Evolutionary conservation across 441 rosid species (phyloP), one percentile per base, ranked within the genome.

Genomic region (Adansonia madagascariensis): DNA sequence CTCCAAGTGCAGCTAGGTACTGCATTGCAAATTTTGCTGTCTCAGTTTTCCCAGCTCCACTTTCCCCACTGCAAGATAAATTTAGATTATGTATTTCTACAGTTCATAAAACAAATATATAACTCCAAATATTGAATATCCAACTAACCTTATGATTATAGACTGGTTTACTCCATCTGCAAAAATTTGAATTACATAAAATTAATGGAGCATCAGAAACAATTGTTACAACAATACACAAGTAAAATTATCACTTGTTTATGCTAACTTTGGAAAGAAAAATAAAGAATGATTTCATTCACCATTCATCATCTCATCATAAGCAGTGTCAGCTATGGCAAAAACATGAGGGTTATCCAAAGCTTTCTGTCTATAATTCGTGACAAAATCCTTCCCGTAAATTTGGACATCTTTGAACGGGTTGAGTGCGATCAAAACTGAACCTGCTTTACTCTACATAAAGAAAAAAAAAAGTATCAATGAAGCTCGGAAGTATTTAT

Each of bases 41-140:
- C 89, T 97, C 99, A 7, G 99, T 97, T 88, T 97, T 97, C 66
- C 98, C 99, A 79, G 99, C 89, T 74, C 99, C 99, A 83, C 98
- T 93, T 90, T 92, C 99, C 74, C 99, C 99, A 82, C 99, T 97
- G 89, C 66, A 82, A 79, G 81, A 75, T 20, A 75, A 80, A 69
- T 44, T 47, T 39, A 14, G 71, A 73, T 15, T 4, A n/a, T 3
- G 18, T 73, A 41, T 64, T 46, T 73, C 76, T 60, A 60, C 47
- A 35, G 80, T 11, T 70, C 62, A 62, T 72, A 10, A 15, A 4
- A 3, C 53, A 44, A 77, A 63, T 75, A 31, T 9, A 61, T 3
- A 46, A 31, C 41, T 1, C n/a, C 63, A 15, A 73, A 35, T 53
- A 57, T 10, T 27, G 68, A 18, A 74, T 70, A 17, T 39, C 56